phyloP scores from a whole-genome alignment of 2,329 filamentous ascomycete genomes.

The Diaporthe capsici region DNA sequence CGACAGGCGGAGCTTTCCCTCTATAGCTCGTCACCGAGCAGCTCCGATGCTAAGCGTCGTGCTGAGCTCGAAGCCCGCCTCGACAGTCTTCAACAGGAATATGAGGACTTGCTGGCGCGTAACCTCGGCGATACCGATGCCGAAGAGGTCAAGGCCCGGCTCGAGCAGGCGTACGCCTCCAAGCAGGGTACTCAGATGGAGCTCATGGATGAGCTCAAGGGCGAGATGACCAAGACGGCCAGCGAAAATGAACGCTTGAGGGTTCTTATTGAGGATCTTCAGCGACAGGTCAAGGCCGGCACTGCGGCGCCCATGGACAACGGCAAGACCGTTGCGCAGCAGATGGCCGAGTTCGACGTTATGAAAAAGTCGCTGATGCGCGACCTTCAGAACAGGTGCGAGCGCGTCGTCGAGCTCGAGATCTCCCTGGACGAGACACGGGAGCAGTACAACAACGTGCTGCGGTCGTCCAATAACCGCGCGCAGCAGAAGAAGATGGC shows the following conservation, averaged over 20 bases:
- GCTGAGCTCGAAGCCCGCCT: slow-evolving; percentile 84
- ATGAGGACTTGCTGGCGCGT: slow-evolving; percentile 84
- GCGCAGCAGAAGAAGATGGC: slow-evolving; percentile 99
- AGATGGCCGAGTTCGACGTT: slow-evolving; percentile 97
- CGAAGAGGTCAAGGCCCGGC: slow-evolving; percentile 84
- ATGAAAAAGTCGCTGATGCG: slow-evolving; percentile 99
- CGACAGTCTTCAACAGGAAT: slow-evolving; percentile 81
- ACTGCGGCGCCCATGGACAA: slow-evolving; percentile 74
- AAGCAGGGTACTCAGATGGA: slow-evolving; percentile 81
- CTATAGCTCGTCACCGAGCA: slow-evolving; percentile 76
- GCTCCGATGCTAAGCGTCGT: slow-evolving; percentile 77
- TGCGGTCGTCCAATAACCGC: slow-evolving; percentile 96
- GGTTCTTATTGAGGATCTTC: slow-evolving; percentile 83
- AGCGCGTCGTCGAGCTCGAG: slow-evolving; percentile 97
- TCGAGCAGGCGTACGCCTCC: slow-evolving; percentile 83
- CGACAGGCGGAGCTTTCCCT: slow-evolving; percentile 91
- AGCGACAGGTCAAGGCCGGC: slow-evolving; percentile 78
- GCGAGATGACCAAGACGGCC: slow-evolving; percentile 81
- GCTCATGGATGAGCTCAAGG: slow-evolving; percentile 82
- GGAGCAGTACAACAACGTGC: slow-evolving; percentile 99
- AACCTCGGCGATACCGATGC: slow-evolving; percentile 85
- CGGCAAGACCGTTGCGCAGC: slow-evolving; percentile 95
- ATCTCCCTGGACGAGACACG: slow-evolving; percentile 97
- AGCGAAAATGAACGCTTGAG: slow-evolving; percentile 88
- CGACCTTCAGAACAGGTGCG: slow-evolving; percentile 97